phyloP scores from a whole-genome alignment of 2,329 filamentous ascomycete genomes.

The Ampelomyces quisqualis region DNA sequence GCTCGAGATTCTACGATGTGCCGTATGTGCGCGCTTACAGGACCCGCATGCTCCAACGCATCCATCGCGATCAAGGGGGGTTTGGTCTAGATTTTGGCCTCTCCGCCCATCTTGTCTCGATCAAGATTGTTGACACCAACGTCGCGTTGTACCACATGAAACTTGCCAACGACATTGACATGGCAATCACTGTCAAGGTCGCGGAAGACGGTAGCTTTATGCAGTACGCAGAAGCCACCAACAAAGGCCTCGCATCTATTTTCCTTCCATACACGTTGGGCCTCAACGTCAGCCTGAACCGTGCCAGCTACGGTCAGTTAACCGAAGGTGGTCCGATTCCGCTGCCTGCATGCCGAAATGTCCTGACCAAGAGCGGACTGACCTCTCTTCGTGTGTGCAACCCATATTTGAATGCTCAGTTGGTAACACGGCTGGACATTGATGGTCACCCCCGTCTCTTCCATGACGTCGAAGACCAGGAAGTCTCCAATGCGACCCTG shows the following conservation, averaged over 20 bases:
- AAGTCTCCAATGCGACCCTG: constrained; percentile 2
- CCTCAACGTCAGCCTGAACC: constrained; percentile 7
- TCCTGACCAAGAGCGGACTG: background rate
- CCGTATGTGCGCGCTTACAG: constrained; percentile 9
- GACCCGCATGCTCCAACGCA: constrained; percentile 11
- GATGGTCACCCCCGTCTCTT: constrained; percentile 1
- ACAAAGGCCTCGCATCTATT: background rate
- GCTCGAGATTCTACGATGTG: constrained; percentile 9
- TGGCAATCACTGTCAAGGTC: constrained; percentile 2
- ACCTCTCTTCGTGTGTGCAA: constrained; percentile 2
- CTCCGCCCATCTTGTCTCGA: background rate
- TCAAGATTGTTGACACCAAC: constrained; percentile 7
- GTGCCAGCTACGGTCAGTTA: constrained; percentile 14
- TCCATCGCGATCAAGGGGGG: constrained; percentile 5
- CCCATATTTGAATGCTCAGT: constrained; percentile 6
- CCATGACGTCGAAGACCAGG: constrained; percentile 4
- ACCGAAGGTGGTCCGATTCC: constrained; percentile 13
- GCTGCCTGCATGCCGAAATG: constrained; percentile 7
- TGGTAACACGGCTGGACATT: background rate
- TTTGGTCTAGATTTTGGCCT: constrained; percentile 10
- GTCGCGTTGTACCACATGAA: constrained; percentile 4
- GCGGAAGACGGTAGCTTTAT: constrained; percentile 4
- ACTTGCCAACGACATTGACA: background rate
- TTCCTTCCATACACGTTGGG: constrained; percentile 2
- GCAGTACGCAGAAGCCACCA: constrained; percentile 2